Evolutionary conservation across 352 stramenopile genomes (phyloP).

Genomic region (Peronospora tabacina): DNA sequence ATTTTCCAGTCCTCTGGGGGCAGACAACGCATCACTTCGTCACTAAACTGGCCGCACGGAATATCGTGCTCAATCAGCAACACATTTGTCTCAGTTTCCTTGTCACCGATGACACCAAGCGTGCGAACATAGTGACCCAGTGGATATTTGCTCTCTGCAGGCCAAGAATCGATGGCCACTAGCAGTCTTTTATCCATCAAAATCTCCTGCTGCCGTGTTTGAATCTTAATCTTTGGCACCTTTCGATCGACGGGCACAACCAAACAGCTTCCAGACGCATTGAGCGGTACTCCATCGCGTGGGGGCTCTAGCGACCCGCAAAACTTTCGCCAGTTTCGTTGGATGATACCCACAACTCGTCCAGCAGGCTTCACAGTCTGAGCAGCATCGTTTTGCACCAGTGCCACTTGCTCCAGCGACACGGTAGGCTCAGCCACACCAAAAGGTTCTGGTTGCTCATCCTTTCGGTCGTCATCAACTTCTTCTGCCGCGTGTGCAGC

Average conservation of each 20-base stretch:
- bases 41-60: constrained; percentile 75
- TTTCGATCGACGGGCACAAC: constrained; percentile 85
- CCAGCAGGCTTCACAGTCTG: constrained; percentile 62
- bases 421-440: constrained; percentile 64
- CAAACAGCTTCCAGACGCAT: constrained; percentile 49
- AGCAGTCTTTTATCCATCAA: constrained; percentile 92
- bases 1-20: constrained; percentile 93
- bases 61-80: constrained; percentile 97
- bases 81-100: constrained; percentile 94
- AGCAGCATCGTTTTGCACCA: constrained; percentile 45
- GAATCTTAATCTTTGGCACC: constrained; percentile 91
- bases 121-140: constrained; percentile 95
- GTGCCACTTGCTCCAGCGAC: constrained; percentile 45
- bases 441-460: constrained; percentile 25
- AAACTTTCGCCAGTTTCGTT: constrained; percentile 91
- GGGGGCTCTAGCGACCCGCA: constrained; percentile 89
- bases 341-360: constrained; percentile 87
- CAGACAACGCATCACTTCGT: constrained; percentile 88
- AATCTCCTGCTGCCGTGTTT: constrained; percentile 86
- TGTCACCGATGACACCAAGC: constrained; percentile 93
- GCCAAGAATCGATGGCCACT: constrained; percentile 94
- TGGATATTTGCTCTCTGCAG: constrained; percentile 79
- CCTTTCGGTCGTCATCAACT: constrained; percentile 36
- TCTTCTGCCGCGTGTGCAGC: constrained; percentile 35
- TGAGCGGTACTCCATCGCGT: constrained; percentile 33